Evolutionary conservation across 2,329 filamentous ascomycete genomes (phyloP), one percentile per base, ranked within the genome.

Genomic region (Sporothrix mexicana): DNA sequence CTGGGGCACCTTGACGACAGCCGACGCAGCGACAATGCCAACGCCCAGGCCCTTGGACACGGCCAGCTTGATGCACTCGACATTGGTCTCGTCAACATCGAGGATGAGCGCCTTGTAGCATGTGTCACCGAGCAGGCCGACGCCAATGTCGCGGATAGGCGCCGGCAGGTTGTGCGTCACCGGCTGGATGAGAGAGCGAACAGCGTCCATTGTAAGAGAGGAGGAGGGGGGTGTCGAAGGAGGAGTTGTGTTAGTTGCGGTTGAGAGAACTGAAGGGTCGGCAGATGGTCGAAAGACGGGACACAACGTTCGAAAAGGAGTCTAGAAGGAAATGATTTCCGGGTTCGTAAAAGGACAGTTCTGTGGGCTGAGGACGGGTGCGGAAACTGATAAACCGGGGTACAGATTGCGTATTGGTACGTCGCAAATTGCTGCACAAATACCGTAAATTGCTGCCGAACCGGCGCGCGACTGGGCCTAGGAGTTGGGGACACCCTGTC

Each of bases 1-100:
- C 85, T 99, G 96, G 0, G 96, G 96, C 36, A 99, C 90, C 85
- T 99, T 99, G 85, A 99, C 95, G 78, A 98, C 90, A 71, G 93
- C 91, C 41, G 93, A 95, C 70, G 94, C 94, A 77, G 88, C 92
- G 80, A 99, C 94, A 83, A 99, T 99, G 81, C 91, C 96, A 77
- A 98, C 91, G 73, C 96, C 95, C 17, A 99, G 90, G 2, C 88
- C 94, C 85, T 99, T 99, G 79, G 93, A 97, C 79, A 98, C 88
- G 77, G 91, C 95, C 69, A 98, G 90, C 80, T 96, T 96, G 78
- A 97, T 84, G 86, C 96, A 99, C 73, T 88, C 90, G 6, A 88
- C 87, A 79, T 94, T 89, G 75, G 90, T 88, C 78, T 92, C 86
- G 83, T 97, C 92, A 80, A 99, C 87, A 79, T 98, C 91, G 79